Conservation (phyloP, 768 basidiomycete genomes). For the Tylopilus felleus region DNA sequence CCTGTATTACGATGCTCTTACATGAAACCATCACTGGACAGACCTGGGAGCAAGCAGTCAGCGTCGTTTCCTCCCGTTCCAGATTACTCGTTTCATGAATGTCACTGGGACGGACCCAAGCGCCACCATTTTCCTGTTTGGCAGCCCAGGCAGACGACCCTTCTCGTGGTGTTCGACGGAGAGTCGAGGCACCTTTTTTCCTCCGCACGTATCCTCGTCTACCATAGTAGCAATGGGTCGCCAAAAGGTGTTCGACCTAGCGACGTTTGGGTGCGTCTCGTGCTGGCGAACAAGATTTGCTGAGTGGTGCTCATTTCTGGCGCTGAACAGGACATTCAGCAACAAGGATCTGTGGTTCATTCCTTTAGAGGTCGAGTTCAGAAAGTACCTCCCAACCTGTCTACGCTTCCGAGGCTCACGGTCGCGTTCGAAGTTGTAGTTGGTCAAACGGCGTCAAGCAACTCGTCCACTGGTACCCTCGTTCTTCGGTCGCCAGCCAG, state of each 20-base stretch:
- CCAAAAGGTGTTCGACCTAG: constrained; percentile 6
- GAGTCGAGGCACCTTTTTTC: constrained; percentile 22
- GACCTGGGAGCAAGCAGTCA: constrained; percentile 8
- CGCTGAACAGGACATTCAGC: constrained; percentile 17
- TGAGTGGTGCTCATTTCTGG: not conserved
- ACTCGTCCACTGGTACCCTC: constrained; percentile 9
- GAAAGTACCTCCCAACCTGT: constrained; percentile 7
- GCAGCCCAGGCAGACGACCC: constrained; percentile 24
- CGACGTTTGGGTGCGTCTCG: constrained; percentile 20
- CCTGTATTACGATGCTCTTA: constrained; percentile 4
- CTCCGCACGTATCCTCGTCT: constrained; percentile 19
- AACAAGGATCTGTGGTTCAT: constrained; percentile 10
- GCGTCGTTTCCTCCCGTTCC: constrained; percentile 2
- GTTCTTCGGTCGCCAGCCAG: constrained; percentile 11
- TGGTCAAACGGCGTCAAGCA: constrained; percentile 2
- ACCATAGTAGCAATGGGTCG: constrained; percentile 6
- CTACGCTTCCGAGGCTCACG: constrained; percentile 19
- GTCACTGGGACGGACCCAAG: constrained; percentile 24
- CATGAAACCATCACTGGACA: constrained; percentile 24
- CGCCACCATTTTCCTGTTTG: constrained; percentile 19
- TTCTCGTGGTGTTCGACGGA: constrained; percentile 21
- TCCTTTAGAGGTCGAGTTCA: constrained; percentile 1
- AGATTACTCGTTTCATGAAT: constrained; percentile 16
- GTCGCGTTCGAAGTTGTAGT: constrained; percentile 20
- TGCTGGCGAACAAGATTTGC: not conserved